Base-by-base conservation (phyloP, 1,284 basidiomycete genomes). In the Papiliotrema nemorosa region DNA sequence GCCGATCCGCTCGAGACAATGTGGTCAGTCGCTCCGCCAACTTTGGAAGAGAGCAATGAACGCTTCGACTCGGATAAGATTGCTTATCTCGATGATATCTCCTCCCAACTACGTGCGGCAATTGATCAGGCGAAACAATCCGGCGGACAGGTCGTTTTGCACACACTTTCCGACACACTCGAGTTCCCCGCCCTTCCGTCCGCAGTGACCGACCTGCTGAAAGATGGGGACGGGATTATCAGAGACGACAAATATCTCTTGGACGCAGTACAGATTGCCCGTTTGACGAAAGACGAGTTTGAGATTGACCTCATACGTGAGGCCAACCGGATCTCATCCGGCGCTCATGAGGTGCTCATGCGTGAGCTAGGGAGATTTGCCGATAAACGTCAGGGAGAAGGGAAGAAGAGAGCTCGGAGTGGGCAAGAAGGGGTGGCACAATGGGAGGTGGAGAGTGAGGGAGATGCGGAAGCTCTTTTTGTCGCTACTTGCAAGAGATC, bases 311-410 rank as follows among this genome's bases (percentile, higher is more conserved):
- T 81, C 53, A 90, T 94, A 61, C 78, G 80, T 47, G 80, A 81
- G 49, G 91, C 91, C 0, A 90, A 88, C 66, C 79, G 80, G 49
- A 89, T 94, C 58, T 90, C 87, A 56, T 89, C 87, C 0, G 79
- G 84, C 3, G 91, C 91, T 2, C 91, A 94, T 60, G 88, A 91
- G 72, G 82, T 84, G 7, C 83, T 94, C 41, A 94, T 94, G 90
- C 80, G 87, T n/a, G 84, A 91, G 12, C 79, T 93, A 5, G 90
- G 89, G 2, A 77, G 80, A 41, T 85, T 84, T 18, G 87, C 88
- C 12, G 53, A 44, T 1, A 33, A 47, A 29, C 37, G 56, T 20
- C 39, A 45, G 9, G 55, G 49, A 42, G 47, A 78, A 45, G 51
- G 79, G 83, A 45, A 43, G 3, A 36, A 70, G 72, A 54, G 76